Evolutionary conservation across 2,329 filamentous ascomycete species (phyloP), one percentile per base, ranked within the genome.

Genomic region (Cercospora sp.): DNA sequence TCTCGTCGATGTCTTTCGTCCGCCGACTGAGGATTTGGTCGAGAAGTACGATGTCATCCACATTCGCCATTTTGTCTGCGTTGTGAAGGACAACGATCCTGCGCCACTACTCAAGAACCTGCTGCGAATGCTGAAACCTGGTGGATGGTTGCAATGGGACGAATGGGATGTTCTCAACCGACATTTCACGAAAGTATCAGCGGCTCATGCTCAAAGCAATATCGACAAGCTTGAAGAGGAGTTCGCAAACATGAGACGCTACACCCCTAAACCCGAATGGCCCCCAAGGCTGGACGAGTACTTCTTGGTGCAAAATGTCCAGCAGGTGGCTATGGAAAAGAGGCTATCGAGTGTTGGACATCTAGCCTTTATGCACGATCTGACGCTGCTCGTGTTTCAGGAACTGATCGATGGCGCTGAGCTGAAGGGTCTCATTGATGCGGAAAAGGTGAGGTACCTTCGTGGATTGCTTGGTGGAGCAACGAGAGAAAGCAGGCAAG

Each of bases 31-130:
- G 13, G 66, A 66, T 59, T 26, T 70, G 67, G 10, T 63, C 32
- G 53, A 66, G 32, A 63, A 66, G 21, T 76, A 72, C 68, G 74
- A 75, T 63, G 63, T 76, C 10, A 67, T 76, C 10, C 71, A 75
- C 61, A 68, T 76, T 32, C 70, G 74, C 43, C 70, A 74, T 45
- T 73, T 76, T 63, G 66, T 72, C 16, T 71, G 72, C 37, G 69
- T 72, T 1, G 66, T 75, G 21, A 66, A 71, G 13, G 66, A 70
- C 12, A 72, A 74, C 34, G 74, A 75, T 37, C 73, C 72, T 5
- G 60, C 67, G 1, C 63, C 72, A 21, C 60, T 76, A 1, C 67
- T 76, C 5, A 43, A 21, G 3, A 71, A 71, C 30, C 60, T 73
- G 16, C 64, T 73, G 16, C 34, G 61, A 4, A 71, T 73, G 71